A percentile compares a stretch with the other conserved stretches of the same genome.
Evolutionary conservation across 2,329 filamentous ascomycete genomes (phyloP).

Genomic region (Pseudogymnoascus sp.): DNA sequence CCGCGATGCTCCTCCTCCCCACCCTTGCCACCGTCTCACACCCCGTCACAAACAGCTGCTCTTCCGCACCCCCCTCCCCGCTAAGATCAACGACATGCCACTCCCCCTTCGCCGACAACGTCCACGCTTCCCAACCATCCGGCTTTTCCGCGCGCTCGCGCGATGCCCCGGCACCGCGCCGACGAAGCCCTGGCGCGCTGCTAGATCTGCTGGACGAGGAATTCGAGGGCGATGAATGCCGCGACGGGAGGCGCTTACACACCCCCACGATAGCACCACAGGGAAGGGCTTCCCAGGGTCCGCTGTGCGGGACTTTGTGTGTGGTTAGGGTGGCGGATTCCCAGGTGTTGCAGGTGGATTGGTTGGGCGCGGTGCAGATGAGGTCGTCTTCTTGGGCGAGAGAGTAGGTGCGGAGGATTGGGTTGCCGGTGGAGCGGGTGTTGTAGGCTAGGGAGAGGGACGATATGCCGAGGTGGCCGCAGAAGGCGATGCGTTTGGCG

Average conservation of each 20-base stretch:
- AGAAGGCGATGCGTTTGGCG: constrained; percentile 41
- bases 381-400: constrained; percentile 44
- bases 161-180: constrained; percentile 13
- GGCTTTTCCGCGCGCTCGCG: constrained; percentile 16
- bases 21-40: constrained; percentile 57
- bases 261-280: constrained; percentile 57
- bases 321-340: constrained; percentile 41
- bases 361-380: constrained; percentile 47
- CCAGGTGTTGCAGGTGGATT: constrained; percentile 43
- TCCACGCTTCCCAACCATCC: constrained; percentile 45
- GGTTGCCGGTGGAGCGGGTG: constrained; percentile 43
- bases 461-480: constrained; percentile 47
- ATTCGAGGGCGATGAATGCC: constrained; percentile 17
- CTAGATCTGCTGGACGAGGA: background rate
- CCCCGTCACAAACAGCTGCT: constrained; percentile 54
- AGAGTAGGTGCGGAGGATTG: constrained; percentile 56
- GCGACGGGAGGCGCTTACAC: constrained; percentile 35
- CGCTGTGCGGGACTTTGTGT: constrained; percentile 51
- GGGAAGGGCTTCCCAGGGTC: constrained; percentile 54
- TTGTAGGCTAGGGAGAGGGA: constrained; percentile 59
- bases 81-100: constrained; percentile 20
- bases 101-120: constrained; percentile 37
- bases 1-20: constrained; percentile 56
- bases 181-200: constrained; percentile 14
- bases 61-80: constrained; percentile 23